Evolutionary conservation across 495 filamentous ascomycete genomes (phyloP), one percentile per base, ranked within the genome.

Genomic region (Hypomontagnella submonticulosa): DNA sequence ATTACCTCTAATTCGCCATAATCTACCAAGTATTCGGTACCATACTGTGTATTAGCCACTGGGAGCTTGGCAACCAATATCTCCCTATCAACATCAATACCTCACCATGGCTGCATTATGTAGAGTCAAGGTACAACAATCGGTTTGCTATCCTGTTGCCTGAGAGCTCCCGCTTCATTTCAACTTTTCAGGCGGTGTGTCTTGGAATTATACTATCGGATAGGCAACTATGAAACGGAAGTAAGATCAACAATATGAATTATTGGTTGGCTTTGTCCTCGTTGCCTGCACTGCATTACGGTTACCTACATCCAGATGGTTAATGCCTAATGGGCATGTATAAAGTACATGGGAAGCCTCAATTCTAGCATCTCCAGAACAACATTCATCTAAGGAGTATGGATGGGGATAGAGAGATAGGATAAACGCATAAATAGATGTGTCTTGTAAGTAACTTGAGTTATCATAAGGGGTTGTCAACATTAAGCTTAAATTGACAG

Each of bases 11-110:
- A 56, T 63, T 42, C 9, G 9, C 36, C 36, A 13, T 38, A 53
- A 53, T 53, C 37, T 53, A 40, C 49, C 33, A 40, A 32, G 49
- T 53, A 53, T 53, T 40, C 13, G 5, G 3, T 38, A 38, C 36
- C 36, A 34, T 67, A 67, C 64, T 58, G 11, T 48, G 32, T 15
- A 42, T 19, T 27, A 27, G 6, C 23, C 2, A 27, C 33, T n/a
- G 33, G 41, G 40, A 40, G 33, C 57, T 67, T 67, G 64, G 64
- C 64, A 58, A 67, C 58, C 63, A 27, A 27, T 27, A 15, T 15
- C 40, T 18, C 20, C 33, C 23, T 27, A 27, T 38, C 44, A 27
- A 18, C 38, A 40, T 42, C 12, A 23, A 48, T 16, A 15, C 7
- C 11, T 12, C 36, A 38, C 2, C 9, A 11, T 38, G n/a, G 9